Evolutionary conservation across 192 early-diverging fungal species (phyloP).

Genomic region (Coemansia sp.): DNA sequence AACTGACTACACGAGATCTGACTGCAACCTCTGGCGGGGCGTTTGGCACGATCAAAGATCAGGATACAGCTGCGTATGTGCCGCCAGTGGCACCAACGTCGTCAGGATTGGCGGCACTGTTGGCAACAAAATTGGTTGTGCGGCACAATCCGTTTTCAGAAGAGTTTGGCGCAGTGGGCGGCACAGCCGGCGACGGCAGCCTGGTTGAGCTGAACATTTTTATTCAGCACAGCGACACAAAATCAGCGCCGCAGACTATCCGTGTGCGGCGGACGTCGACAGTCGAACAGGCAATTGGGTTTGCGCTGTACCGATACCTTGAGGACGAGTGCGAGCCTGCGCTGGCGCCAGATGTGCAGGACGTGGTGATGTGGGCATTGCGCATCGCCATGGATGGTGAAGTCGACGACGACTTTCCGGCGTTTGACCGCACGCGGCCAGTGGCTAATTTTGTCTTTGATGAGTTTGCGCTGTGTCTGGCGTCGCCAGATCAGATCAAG

Average conservation of each 20-base stretch:
- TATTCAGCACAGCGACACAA: conserved; percentile 55
- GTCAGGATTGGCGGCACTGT: conserved; percentile 64
- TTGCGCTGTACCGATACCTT: conserved; percentile 83
- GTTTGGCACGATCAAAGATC: not conserved
- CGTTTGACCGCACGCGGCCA: conserved; percentile 81
- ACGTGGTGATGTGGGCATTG: conserved; percentile 82
- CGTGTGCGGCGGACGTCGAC: conserved; percentile 74
- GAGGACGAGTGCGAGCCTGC: conserved; percentile 65
- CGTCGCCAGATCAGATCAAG: conserved; percentile 70
- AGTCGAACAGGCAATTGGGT: conserved; percentile 94
- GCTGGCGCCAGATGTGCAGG: conserved; percentile 61
- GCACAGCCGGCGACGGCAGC: conserved; percentile 57
- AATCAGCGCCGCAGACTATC: conserved; percentile 60
- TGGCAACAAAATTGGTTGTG: conserved; percentile 61
- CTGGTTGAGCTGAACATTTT: conserved; percentile 65
- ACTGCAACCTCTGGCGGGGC: not conserved
- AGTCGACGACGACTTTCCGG: conserved; percentile 96
- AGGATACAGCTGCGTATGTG: conserved; percentile 12
- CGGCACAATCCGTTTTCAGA: conserved; percentile 69
- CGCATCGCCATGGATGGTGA: conserved; percentile 94
- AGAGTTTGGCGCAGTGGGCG: conserved; percentile 64
- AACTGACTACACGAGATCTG: too few relatives aligned
- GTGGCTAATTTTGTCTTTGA: conserved; percentile 87
- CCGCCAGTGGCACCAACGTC: conserved; percentile 27
- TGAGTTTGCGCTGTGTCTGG: conserved; percentile 85